Evolutionary conservation across 129 eudicot species (phyloP).

Genomic region (Helianthus annuus): HanXRQr2.0-SUNRISE NC_035441.2:138442295-138442794

Average conservation of each 20-base stretch:
- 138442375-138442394: conserved; percentile 21
- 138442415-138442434: conserved; percentile 43
- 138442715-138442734: conserved; percentile 44
- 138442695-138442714: conserved; percentile 38
- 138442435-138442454: conserved; percentile 72
- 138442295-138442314: conserved; percentile 66
- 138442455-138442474: conserved; percentile 63
- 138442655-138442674: conserved; percentile 61
- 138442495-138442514: conserved; percentile 10
- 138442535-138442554: conserved; percentile 9
- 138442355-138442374: conserved; percentile 2
- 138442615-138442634: conserved; percentile 78
- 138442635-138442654: conserved; percentile 95
- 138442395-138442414: conserved; percentile 71
- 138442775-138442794: conserved; percentile 17
- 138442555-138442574: not conserved
- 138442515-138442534: not conserved
- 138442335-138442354: not conserved
- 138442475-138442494: conserved; percentile 27
- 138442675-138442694: conserved; percentile 27
- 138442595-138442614: conserved; percentile 60
- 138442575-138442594: conserved; percentile 17
- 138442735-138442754: conserved; percentile 56
- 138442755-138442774: conserved; percentile 14
- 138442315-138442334: not conserved